Evolutionary conservation across 2,329 filamentous ascomycete species (phyloP), one percentile per base, ranked within the genome.

Genomic region (Plenodomus biglobosus): DNA sequence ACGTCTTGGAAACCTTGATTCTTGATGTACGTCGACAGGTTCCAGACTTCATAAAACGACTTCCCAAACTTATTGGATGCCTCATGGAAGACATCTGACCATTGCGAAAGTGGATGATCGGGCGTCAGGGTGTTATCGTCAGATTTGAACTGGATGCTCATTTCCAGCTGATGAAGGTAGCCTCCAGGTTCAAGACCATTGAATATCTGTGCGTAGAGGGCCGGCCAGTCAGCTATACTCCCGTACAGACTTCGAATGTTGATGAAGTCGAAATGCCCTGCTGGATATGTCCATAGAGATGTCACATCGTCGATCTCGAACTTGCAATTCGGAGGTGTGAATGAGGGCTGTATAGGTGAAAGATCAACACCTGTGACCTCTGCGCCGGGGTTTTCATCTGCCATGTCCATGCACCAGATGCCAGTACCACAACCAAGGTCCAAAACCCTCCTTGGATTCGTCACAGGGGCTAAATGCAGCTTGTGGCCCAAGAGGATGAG

Each of bases 281-380:
- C 24, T 1, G 62, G 61, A 30, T 57, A 68, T 1, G 71, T 73
- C 75, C 75, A 77, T 16, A 59, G 58, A 2, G 60, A 55, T 3
- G 65, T 70, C 16, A 71, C 58, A 46, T 78, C 75, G 56, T 78
- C 76, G 40, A 78, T 66, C 45, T 76, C 71, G 56, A 78, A 78
- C 30, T 64, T 64, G 51, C 68, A 70, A 53, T 78, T 78, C 4
- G 72, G 68, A 0, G 76, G 75, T 0, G 74, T 64, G 64, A 74
- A 74, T 34, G 53, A 51, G 2, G 76, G 76, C 52, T 79, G 77
- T 36, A 77, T 78, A 20, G 76, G 75, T 2, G 71, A 74, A 38
- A 78, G 68, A 57, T 78, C 76, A 17, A 72, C 70, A 22, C 76
- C 78, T 6, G 71, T 70, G 34, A 81, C 71, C 20, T 66, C 59